These are phyloP conservation scores for Cyclocybe cylindracea DNA, from an alignment of 768 basidiomycete species.

Conservation along the genomic window DNA sequence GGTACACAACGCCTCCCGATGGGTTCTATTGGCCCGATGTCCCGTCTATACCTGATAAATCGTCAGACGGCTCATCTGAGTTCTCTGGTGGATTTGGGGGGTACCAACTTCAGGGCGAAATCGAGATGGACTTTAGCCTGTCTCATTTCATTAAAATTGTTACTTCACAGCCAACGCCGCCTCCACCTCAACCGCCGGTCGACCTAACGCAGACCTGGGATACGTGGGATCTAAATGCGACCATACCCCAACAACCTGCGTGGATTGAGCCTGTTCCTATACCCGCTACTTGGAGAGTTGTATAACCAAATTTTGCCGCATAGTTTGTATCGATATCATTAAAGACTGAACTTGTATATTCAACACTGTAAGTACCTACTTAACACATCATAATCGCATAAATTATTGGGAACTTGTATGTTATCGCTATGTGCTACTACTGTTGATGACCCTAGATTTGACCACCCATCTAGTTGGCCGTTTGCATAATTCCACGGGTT, in stretches of 20 bases:
- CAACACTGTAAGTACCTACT: too few relatives aligned
- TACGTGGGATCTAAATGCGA: conserved; percentile 1
- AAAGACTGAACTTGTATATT: too few relatives aligned
- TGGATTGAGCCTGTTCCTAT: too few relatives aligned
- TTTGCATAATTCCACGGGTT: too few relatives aligned
- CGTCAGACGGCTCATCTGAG: conserved; percentile 1
- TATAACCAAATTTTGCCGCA: too few relatives aligned
- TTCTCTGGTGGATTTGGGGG: conserved; percentile 7
- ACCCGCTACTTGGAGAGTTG: too few relatives aligned
- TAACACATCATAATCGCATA: too few relatives aligned
- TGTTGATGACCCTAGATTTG: too few relatives aligned
- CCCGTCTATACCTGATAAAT: conserved; percentile 10
- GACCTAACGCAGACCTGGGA: conserved; percentile 12
- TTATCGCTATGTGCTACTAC: neutral
- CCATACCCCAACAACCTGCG: too few relatives aligned
- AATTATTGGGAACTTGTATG: too few relatives aligned
- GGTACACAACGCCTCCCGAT: conserved; percentile 26
- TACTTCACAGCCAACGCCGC: conserved; percentile 13
- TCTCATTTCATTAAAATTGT: conserved; percentile 45
- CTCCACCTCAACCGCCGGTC: conserved; percentile 11
- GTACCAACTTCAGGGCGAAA: conserved; percentile 18
- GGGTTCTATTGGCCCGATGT: conserved; percentile 48
- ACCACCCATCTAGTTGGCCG: too few relatives aligned
- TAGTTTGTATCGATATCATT: too few relatives aligned
- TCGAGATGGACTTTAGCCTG: conserved; percentile 50